Evolutionary conservation across 768 basidiomycete species (phyloP).

Genomic region (Tricholoma matsutake): DNA sequence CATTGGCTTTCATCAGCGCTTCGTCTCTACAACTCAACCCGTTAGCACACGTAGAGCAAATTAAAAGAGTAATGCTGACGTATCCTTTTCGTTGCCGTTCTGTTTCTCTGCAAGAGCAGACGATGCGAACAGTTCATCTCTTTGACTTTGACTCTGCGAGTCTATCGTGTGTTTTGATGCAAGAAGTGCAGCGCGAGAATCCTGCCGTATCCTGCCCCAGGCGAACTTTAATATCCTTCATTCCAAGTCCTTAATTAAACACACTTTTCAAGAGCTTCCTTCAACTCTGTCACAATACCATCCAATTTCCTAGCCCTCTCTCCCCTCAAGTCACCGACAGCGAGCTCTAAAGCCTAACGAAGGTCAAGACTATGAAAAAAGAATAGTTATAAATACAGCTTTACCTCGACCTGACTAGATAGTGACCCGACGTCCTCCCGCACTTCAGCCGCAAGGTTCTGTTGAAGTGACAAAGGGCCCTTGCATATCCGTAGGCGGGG

Average conservation of each 20-base stretch:
- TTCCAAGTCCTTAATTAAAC: conserved; percentile 6
- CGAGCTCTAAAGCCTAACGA: conserved; percentile 53
- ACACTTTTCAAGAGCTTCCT: conserved; percentile 49
- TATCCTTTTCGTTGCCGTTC: conserved; percentile 52
- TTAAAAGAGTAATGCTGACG: conserved; percentile 42
- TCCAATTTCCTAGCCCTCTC: conserved; percentile 47
- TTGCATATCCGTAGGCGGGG: conserved; percentile 67
- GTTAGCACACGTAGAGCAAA: not conserved
- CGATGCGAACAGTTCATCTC: conserved; percentile 67
- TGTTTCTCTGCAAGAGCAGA: conserved; percentile 48
- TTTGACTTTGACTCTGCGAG: conserved; percentile 49
- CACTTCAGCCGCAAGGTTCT: conserved; percentile 70
- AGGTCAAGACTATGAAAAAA: conserved; percentile 8
- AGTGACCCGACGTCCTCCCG: conserved; percentile 70
- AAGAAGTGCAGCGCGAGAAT: conserved; percentile 66
- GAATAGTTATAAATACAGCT: conserved; percentile 5
- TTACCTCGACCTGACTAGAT: conserved; percentile 66
- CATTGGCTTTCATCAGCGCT: conserved; percentile 81
- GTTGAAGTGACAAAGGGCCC: conserved; percentile 69
- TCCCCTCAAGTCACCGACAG: conserved; percentile 70
- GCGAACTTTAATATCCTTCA: conserved; percentile 1
- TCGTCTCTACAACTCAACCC: conserved; percentile 56
- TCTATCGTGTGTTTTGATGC: conserved; percentile 75
- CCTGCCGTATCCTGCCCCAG: conserved; percentile 49
- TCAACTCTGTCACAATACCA: conserved; percentile 47